Evolutionary conservation across 2,329 filamentous ascomycete genomes (phyloP), one percentile per base, ranked within the genome.

Genomic region (Fusarium ambrosium): DNA sequence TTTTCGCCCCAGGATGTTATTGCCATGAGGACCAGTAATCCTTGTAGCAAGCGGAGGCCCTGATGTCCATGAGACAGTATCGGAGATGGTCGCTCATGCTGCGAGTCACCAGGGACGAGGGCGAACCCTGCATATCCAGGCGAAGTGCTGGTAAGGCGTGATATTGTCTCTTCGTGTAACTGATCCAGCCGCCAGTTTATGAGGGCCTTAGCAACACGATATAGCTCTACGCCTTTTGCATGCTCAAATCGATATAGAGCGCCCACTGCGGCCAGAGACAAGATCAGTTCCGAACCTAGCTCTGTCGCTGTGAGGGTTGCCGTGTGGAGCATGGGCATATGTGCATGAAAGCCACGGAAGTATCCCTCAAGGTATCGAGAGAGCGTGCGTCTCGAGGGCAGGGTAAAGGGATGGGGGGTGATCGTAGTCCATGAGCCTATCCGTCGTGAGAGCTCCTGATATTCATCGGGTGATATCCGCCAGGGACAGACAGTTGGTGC

Each of bases 351-450:
- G 0, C 71, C 70, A 20, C 62, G 53, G 43, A 73, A 67, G 27
- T 72, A 74, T 27, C 66, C 71, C 20, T 63, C 62, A 6, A 74
- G 43, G 22, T 74, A 70, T 3, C 71, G 66, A 13, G 70, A 64
- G 2, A 74, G 41, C 3, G 71, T 60, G 20, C 69, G 71, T 27
- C 70, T 59, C 9, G 69, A 71, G 3, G 70, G 70, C 9, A 68
- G 37, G 37, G 7, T 39, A 22, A 68, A 71, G 1, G 59, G 32
- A 6, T 32, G 56, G 14, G 69, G 61, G 4, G 62, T 11, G 10
- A 34, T 10, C 6, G 13, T 34, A 24, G 13, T 2, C 20, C 22
- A 60, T 11, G 14, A 6, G 22, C 20, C 22, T 22, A 64, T 18
- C 14, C 18, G 18, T 4, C 29, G n/a, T 14, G 51, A 53, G 6